These are phyloP conservation scores for Mimosa bimucronata DNA, from an alignment of 306 rosid genomes.

Conservation along the genomic window DNA sequence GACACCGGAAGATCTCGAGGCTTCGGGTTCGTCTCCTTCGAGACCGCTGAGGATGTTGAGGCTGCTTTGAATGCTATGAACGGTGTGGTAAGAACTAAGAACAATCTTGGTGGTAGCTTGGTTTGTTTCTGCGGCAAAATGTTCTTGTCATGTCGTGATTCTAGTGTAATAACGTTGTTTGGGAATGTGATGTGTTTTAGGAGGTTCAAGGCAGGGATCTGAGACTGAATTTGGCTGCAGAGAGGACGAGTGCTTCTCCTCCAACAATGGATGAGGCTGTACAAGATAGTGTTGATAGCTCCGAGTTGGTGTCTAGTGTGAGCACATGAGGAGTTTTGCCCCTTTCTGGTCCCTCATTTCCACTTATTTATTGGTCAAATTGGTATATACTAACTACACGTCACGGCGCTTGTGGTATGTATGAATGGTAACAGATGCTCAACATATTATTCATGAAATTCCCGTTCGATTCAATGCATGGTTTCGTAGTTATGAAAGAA, in stretches of 20 bases:
- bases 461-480: constrained; percentile 15
- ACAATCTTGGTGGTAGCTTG: not conserved
- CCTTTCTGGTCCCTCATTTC: not conserved
- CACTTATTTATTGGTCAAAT: constrained; percentile 16
- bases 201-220: constrained; percentile 81
- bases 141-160: constrained; percentile 1
- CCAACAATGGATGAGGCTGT: constrained; percentile 36
- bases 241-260: constrained; percentile 44
- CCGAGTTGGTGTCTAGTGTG: constrained; percentile 66
- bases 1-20: constrained; percentile 80
- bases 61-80: constrained; percentile 72
- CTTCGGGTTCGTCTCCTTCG: constrained; percentile 82
- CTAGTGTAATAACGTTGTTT: constrained; percentile 5
- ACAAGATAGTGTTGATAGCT: constrained; percentile 43
- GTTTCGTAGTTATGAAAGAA: constrained; percentile 33
- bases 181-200: constrained; percentile 46
- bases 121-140: constrained; percentile 15
- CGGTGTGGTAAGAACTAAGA: constrained; percentile 70
- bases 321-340: constrained; percentile 47
- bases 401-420: constrained; percentile 38
- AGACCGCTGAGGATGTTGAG: constrained; percentile 64
- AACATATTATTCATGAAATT: not conserved
- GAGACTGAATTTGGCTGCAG: constrained; percentile 68
- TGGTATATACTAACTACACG: constrained; percentile 31
- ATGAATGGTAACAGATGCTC: constrained; percentile 12